A percentile compares a stretch with the other conserved stretches of the same genome.
Conservation (phyloP, 2,329 filamentous ascomycete genomes). For the Cytospora mali region DNA sequence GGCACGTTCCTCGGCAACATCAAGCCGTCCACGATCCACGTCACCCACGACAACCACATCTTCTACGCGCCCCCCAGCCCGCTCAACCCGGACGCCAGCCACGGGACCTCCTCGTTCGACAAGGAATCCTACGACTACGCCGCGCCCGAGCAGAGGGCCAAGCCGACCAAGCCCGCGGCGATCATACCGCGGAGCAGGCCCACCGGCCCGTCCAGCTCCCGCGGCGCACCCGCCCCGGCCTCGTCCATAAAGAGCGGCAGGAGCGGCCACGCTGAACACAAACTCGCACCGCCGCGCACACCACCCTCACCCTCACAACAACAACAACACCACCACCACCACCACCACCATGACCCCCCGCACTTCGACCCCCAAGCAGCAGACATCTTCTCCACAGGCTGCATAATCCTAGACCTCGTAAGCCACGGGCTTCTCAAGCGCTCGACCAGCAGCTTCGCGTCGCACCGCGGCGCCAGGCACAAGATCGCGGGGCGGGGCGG, state of each 20-base stretch:
- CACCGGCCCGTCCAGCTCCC: constrained; percentile 36
- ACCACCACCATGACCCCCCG: too few relatives aligned
- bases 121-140: constrained; percentile 74
- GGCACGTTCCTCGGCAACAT: constrained; percentile 69
- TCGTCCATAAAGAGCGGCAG: too few relatives aligned
- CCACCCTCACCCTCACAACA: not conserved
- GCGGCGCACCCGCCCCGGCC: constrained; percentile 35
- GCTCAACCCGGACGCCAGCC: constrained; percentile 46
- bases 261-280: constrained; percentile 29
- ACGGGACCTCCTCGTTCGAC: constrained; percentile 58
- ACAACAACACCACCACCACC: too few relatives aligned
- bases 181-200: constrained; percentile 38
- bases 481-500: constrained; percentile 60
- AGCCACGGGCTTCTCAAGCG: constrained; percentile 67
- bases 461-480: constrained; percentile 67
- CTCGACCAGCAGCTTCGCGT: constrained; percentile 64
- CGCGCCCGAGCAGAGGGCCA: constrained; percentile 67
- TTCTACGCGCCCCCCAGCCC: constrained; percentile 66
- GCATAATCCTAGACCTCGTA: constrained; percentile 72
- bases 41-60: constrained; percentile 66
- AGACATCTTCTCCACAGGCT: constrained; percentile 74
- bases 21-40: constrained; percentile 69
- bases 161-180: constrained; percentile 36
- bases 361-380: constrained; percentile 56
- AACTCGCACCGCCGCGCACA: constrained; percentile 32